Conservation (phyloP, 2,329 filamentous ascomycete genomes). For the Aspergillus calidoustus region DNA sequence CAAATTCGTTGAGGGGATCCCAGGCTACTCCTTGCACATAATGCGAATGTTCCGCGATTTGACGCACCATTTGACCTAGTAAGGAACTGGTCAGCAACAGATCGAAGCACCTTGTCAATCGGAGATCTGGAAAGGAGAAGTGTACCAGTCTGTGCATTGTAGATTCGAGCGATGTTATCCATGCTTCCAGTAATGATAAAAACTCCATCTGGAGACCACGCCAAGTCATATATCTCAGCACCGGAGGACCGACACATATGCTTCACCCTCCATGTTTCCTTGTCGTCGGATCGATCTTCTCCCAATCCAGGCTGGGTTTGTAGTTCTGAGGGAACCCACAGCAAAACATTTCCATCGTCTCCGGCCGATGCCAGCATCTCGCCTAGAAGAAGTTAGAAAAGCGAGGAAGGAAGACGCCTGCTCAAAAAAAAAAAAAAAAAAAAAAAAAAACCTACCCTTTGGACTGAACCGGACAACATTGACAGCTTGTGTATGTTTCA, state of each 20-base stretch:
- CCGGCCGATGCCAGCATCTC: slow-evolving; percentile 93
- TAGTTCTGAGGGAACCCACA: slow-evolving; percentile 89
- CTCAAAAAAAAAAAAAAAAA: background rate
- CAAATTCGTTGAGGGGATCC: slow-evolving; percentile 98
- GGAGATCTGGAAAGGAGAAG: background rate
- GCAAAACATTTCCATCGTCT: slow-evolving; percentile 94
- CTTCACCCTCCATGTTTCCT: slow-evolving; percentile 95
- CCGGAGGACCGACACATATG: slow-evolving; percentile 96
- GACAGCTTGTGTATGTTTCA: slow-evolving; percentile 94
- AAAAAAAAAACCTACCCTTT: slow-evolving; percentile 63
- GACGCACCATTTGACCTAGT: slow-evolving; percentile 72
- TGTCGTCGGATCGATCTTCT: slow-evolving; percentile 85
- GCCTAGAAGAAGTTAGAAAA: slow-evolving; percentile 58
- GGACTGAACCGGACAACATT: slow-evolving; percentile 98
- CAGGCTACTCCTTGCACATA: slow-evolving; percentile 98
- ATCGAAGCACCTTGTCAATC: background rate
- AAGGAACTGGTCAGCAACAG: slow-evolving; percentile 30
- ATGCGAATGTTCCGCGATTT: slow-evolving; percentile 96
- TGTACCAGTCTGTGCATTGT: slow-evolving; percentile 87
- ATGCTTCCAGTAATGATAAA: slow-evolving; percentile 99
- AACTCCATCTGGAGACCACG: slow-evolving; percentile 95
- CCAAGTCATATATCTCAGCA: slow-evolving; percentile 96
- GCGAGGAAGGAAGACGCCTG: background rate
- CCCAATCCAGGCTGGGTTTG: slow-evolving; percentile 71
- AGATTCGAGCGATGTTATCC: slow-evolving; percentile 97